A percentile compares a stretch with the other conserved stretches of the same genome.
phyloP scores from a whole-genome alignment of 495 filamentous ascomycete species.

The Pseudevernia furfuracea region DNA sequence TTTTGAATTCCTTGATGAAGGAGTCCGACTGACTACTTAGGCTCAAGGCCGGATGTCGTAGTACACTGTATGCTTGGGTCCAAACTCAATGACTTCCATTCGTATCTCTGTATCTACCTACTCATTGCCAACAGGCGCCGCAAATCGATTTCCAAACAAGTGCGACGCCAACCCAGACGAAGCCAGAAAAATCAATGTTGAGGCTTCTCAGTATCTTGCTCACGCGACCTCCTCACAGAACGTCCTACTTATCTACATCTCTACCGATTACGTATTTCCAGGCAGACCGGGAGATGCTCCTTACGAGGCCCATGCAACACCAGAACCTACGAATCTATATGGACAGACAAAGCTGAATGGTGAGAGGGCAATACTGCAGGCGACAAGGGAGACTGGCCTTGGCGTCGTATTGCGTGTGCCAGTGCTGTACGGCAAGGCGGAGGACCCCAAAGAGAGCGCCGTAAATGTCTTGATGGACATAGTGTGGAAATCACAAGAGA shows the following conservation, averaged over 20 bases:
- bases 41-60: slow-evolving; percentile 64
- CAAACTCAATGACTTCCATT: neutral
- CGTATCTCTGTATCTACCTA: slow-evolving; percentile 19
- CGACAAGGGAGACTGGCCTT: slow-evolving; percentile 43
- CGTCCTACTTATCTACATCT: slow-evolving; percentile 84
- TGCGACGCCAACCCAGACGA: slow-evolving; percentile 72
- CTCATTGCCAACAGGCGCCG: slow-evolving; percentile 53
- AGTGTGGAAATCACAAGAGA: slow-evolving; percentile 59
- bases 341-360: slow-evolving; percentile 83
- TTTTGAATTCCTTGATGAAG: neutral
- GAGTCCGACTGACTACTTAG: slow-evolving; percentile 19
- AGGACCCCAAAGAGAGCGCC: slow-evolving; percentile 65
- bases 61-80: slow-evolving; percentile 63
- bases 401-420: slow-evolving; percentile 78
- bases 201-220: slow-evolving; percentile 60
- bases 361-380: slow-evolving; percentile 62
- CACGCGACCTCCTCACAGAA: slow-evolving; percentile 50
- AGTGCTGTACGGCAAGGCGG: slow-evolving; percentile 68
- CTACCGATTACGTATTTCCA: slow-evolving; percentile 90
- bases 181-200: slow-evolving; percentile 67
- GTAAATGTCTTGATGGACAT: slow-evolving; percentile 72
- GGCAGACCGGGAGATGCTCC: slow-evolving; percentile 78
- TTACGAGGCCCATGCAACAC: slow-evolving; percentile 57
- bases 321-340: slow-evolving; percentile 75
- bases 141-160: slow-evolving; percentile 84